phyloP scores from a whole-genome alignment of 2,329 filamentous ascomycete genomes.

The Elsinoe fawcettii region DNA sequence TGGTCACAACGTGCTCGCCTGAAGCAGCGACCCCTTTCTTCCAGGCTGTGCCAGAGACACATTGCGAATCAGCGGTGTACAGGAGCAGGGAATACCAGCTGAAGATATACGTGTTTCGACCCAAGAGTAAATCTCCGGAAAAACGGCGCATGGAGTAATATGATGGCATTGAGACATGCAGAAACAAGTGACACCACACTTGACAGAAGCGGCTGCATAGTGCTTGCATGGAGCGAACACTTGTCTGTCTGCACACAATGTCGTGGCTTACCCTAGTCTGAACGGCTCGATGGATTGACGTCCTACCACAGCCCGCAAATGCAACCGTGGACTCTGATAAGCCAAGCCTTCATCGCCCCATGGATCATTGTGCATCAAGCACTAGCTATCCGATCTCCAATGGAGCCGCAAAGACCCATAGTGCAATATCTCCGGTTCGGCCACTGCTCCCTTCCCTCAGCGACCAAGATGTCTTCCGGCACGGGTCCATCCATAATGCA shows the following conservation, averaged over 20 bases:
- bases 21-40: not conserved
- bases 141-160: not conserved
- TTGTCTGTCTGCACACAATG: conserved; percentile 1
- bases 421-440: conserved; percentile 10
- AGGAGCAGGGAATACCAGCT: not conserved
- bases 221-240: conserved; percentile 7
- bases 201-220: conserved; percentile 3
- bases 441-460: conserved; percentile 3
- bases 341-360: conserved; percentile 11
- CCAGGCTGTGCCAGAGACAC: conserved; percentile 1
- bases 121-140: not conserved
- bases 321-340: conserved; percentile 3
- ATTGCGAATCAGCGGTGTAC: conserved; percentile 9
- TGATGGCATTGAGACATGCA: conserved; percentile 8
- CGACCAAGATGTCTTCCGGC: not conserved
- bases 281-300: conserved; percentile 9
- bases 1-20: conserved; percentile 7
- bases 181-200: not conserved
- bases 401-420: conserved; percentile 2
- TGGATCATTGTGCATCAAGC: conserved; percentile 13
- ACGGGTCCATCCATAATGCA: conserved; percentile 5
- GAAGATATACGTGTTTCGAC: not conserved
- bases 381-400: conserved; percentile 1
- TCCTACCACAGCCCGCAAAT: conserved; percentile 4
- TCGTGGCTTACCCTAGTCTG: conserved; percentile 6